Evolutionary conservation across 2,329 filamentous ascomycete species (phyloP).

Genomic region (Fusarium robinianum): DNA sequence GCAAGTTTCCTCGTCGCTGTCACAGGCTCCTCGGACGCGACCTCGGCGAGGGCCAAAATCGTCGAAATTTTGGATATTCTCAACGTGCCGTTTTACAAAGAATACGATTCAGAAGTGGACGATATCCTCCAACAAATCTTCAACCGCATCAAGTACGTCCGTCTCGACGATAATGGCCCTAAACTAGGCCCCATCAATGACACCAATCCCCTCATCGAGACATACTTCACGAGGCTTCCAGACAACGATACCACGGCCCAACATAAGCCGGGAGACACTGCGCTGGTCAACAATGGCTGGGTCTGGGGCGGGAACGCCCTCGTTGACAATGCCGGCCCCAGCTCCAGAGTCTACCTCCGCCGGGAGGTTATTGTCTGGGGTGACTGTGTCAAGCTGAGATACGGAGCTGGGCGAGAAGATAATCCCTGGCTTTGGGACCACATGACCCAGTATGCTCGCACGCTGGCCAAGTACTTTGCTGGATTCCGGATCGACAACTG

Average conservation of each 20-base stretch:
- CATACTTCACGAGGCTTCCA: conserved; percentile 91
- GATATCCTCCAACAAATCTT: conserved; percentile 89
- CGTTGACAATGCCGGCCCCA: conserved; percentile 87
- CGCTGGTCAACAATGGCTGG: conserved; percentile 95
- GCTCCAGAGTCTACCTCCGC: conserved; percentile 90
- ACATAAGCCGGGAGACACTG: conserved; percentile 75
- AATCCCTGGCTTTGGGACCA: conserved; percentile 94
- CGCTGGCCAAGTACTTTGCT: conserved; percentile 92
- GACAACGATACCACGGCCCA: conserved; percentile 76
- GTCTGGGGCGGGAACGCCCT: conserved; percentile 97
- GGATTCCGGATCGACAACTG: conserved; percentile 98
- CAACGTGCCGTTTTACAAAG: conserved; percentile 87
- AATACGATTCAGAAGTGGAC: conserved; percentile 83
- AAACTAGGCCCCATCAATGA: conserved; percentile 79
- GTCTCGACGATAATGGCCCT: conserved; percentile 89
- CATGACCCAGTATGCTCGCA: conserved; percentile 89
- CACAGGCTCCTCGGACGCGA: conserved; percentile 65
- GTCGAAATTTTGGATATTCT: conserved; percentile 74
- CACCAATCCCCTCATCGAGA: conserved; percentile 82
- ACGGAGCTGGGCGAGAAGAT: conserved; percentile 78
- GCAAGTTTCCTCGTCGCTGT: conserved; percentile 56
- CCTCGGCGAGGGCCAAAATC: conserved; percentile 59
- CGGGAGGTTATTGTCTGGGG: conserved; percentile 98
- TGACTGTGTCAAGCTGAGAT: conserved; percentile 95
- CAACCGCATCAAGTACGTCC: conserved; percentile 93